phyloP scores from a whole-genome alignment of 306 rosid genomes.

The Trichosanthes truncata region DNA sequence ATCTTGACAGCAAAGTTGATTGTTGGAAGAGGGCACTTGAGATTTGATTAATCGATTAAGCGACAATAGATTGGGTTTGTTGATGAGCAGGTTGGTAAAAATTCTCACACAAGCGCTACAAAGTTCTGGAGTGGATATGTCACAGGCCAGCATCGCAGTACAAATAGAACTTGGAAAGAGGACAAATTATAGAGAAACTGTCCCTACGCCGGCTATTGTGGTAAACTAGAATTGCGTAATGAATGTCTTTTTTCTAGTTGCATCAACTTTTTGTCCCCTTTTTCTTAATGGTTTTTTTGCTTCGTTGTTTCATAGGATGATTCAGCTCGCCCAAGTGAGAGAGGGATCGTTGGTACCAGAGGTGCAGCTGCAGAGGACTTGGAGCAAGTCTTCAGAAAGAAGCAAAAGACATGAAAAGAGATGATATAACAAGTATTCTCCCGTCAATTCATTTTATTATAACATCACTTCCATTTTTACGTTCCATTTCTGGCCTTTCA shows the following conservation, averaged over 20 bases:
- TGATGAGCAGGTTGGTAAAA: slow-evolving; percentile 58
- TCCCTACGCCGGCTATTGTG: slow-evolving; percentile 33
- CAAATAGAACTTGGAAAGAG: slow-evolving; percentile 84
- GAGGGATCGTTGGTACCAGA: background rate
- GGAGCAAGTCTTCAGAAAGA: slow-evolving; percentile 2
- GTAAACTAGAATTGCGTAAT: slow-evolving; percentile 17
- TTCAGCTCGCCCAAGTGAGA: background rate
- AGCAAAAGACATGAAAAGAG: slow-evolving; percentile 6
- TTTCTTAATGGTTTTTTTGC: too few species aligned
- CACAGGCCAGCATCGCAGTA: slow-evolving; percentile 83
- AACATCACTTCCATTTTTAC: slow-evolving; percentile 2
- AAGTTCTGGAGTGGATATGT: slow-evolving; percentile 92
- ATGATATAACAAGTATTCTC: background rate
- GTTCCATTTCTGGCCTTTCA: slow-evolving; percentile 7
- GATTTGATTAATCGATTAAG: background rate
- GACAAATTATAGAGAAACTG: slow-evolving; percentile 27
- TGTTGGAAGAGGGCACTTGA: background rate
- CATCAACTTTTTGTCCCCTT: background rate
- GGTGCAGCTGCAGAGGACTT: background rate
- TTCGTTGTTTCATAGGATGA: background rate
- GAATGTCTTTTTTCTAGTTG: background rate
- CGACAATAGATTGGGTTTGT: background rate
- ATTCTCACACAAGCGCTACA: slow-evolving; percentile 85
- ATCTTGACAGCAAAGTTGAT: background rate
- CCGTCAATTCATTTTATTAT: background rate